These are phyloP conservation scores for Kwoniella bestiolae DNA, from an alignment of 768 basidiomycete species.

Conservation along the genomic window DNA sequence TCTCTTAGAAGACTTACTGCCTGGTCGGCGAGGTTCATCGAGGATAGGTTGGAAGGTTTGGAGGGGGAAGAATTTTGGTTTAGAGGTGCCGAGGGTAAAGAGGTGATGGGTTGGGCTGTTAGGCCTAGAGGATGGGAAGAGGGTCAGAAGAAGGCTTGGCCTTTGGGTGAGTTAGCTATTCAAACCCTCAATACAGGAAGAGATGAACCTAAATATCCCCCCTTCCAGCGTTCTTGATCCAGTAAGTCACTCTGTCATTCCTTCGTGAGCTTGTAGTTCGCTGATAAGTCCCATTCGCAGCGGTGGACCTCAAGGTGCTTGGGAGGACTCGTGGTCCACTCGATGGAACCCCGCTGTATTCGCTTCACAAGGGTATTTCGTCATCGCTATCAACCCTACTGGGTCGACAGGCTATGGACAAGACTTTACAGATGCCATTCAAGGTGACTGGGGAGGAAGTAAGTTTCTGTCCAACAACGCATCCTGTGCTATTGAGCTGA, in stretches of 20 bases:
- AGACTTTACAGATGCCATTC: conserved; percentile 57
- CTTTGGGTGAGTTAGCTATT: conserved; percentile 58
- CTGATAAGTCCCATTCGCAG: too few species aligned
- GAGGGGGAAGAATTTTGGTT: conserved; percentile 83
- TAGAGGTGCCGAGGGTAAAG: conserved; percentile 72
- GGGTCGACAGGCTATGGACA: conserved; percentile 93
- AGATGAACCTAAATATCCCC: neutral
- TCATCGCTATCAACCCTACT: conserved; percentile 86
- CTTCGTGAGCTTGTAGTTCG: neutral
- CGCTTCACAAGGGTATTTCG: conserved; percentile 70
- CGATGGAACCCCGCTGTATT: conserved; percentile 81
- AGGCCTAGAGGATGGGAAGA: conserved; percentile 77
- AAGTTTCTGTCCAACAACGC: conserved; percentile 20
- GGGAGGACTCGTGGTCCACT: conserved; percentile 89
- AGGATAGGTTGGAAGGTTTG: conserved; percentile 29
- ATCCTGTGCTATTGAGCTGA: conserved; percentile 6
- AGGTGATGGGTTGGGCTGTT: conserved; percentile 82
- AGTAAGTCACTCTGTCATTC: conserved; percentile 29
- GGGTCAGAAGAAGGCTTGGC: conserved; percentile 67
- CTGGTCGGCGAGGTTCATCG: conserved; percentile 66
- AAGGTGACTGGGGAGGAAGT: conserved; percentile 58
- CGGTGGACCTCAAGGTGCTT: too few species aligned
- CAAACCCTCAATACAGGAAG: neutral
- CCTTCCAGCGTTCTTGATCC: conserved; percentile 69
- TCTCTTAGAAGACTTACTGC: conserved; percentile 65